Evolutionary conservation across 331 rosid species (phyloP).

Genomic region (Malus hybrid): DNA sequence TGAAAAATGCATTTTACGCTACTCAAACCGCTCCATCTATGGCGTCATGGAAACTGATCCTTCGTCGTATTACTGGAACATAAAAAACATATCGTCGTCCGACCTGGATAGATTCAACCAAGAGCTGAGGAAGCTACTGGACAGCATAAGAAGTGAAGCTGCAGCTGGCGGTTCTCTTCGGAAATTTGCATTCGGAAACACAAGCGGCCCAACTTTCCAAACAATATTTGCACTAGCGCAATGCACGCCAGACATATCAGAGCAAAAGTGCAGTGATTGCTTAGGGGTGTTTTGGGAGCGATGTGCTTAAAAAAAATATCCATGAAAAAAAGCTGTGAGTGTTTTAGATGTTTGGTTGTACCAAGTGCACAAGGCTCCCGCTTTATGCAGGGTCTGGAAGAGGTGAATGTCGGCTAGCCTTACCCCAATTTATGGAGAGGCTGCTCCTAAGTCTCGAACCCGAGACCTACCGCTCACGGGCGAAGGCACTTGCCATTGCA

Average conservation of each 20-base stretch:
- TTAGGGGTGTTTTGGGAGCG: too few species aligned
- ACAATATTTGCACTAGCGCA: constrained; percentile 3
- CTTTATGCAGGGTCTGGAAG: too few species aligned
- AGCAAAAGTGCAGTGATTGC: constrained; percentile 2
- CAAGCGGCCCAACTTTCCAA: not conserved
- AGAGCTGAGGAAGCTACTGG: not conserved
- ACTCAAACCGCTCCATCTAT: constrained; percentile 11
- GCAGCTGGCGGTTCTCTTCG: not conserved
- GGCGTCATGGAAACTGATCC: not conserved
- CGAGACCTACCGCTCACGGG: too few species aligned
- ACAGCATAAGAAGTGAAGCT: constrained; percentile 10
- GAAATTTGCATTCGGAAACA: not conserved
- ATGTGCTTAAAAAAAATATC: too few species aligned
- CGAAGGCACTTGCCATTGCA: too few species aligned
- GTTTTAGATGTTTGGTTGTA: too few species aligned
- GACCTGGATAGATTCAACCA: constrained; percentile 1
- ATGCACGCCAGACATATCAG: constrained; percentile 15
- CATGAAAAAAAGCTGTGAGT: too few species aligned
- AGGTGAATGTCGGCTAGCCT: too few species aligned
- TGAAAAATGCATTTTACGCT: constrained; percentile 27
- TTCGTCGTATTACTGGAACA: too few species aligned
- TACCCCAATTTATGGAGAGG: too few species aligned
- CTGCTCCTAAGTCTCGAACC: too few species aligned
- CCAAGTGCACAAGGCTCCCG: too few species aligned
- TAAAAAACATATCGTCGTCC: not conserved